These are phyloP conservation scores for Pterocarpus santalinus DNA, from an alignment of 306 rosid species.

Conservation along the genomic window DNA sequence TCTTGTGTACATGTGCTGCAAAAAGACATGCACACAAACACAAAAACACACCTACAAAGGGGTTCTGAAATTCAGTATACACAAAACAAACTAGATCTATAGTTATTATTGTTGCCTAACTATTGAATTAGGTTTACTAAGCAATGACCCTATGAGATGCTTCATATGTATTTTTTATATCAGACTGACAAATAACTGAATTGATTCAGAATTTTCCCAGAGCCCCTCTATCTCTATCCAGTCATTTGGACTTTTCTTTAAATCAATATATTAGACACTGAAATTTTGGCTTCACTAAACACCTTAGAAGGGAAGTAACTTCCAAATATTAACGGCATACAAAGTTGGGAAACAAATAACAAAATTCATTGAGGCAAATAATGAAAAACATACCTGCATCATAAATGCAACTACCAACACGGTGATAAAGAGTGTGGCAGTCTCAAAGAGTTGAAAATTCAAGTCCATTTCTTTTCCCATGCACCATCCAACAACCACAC, in stretches of 20 bases:
- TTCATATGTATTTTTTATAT: background rate
- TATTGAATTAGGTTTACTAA: slow-evolving; percentile 7
- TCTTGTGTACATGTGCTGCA: background rate
- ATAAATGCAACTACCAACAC: slow-evolving; percentile 94
- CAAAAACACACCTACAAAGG: too few species aligned
- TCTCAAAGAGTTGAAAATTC: slow-evolving; percentile 94
- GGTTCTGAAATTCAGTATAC: slow-evolving; percentile 1
- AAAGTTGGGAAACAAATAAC: slow-evolving; percentile 15
- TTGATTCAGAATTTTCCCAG: slow-evolving; percentile 13
- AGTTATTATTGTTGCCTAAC: background rate
- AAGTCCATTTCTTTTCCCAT: slow-evolving; percentile 93
- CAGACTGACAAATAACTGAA: background rate
- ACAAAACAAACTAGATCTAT: background rate
- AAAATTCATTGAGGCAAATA: slow-evolving; percentile 9
- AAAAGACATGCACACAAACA: background rate
- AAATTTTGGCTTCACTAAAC: slow-evolving; percentile 12
- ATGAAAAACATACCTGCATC: slow-evolving; percentile 78
- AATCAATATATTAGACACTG: background rate
- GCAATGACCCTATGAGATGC: background rate
- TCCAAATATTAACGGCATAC: background rate
- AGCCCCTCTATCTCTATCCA: background rate
- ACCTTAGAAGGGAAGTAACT: slow-evolving; percentile 2
- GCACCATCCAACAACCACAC: slow-evolving; percentile 94
- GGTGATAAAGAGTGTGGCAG: slow-evolving; percentile 88
- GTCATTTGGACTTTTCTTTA: slow-evolving; percentile 1